A percentile compares a stretch with the other conserved stretches of the same genome.
Evolutionary conservation across 768 basidiomycete species (phyloP).

Genomic region (Mycena vulgaris): DNA sequence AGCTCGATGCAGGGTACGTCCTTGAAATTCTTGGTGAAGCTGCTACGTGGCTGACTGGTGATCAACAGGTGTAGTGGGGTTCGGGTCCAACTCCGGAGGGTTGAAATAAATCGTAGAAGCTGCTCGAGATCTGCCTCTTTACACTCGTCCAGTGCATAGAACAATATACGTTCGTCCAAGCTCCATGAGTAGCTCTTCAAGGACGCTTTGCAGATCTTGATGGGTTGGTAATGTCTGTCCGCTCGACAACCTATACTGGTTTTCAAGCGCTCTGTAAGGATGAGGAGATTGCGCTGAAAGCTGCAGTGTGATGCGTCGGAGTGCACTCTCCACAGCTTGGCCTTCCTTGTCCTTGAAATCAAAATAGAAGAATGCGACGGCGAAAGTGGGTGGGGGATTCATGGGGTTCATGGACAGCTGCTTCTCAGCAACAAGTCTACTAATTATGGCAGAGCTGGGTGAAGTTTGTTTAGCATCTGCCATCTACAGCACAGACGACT

Average conservation of each 20-base stretch:
- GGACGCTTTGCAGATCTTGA: not conserved
- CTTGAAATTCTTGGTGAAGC: not conserved
- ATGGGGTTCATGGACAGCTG: no score
- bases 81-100: not conserved
- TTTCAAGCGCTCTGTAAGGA: not conserved
- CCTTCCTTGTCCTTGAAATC: not conserved
- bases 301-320: not conserved
- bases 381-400: not conserved
- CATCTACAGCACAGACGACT: no score
- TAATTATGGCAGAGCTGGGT: no score
- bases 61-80: not conserved
- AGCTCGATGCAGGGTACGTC: no score
- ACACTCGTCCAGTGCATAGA: constrained; percentile 6
- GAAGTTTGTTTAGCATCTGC: no score
- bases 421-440: no score
- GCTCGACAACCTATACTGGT: not conserved
- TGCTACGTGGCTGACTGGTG: no score
- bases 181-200: not conserved
- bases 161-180: not conserved
- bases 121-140: not conserved
- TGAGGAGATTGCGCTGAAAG: not conserved
- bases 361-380: constrained; percentile 1
- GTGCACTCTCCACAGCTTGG: not conserved
- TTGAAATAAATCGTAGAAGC: not conserved
- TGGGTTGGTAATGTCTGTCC: no score